Base-by-base conservation (phyloP, 140 eudicot species). In the Anethum foeniculum region DNA sequence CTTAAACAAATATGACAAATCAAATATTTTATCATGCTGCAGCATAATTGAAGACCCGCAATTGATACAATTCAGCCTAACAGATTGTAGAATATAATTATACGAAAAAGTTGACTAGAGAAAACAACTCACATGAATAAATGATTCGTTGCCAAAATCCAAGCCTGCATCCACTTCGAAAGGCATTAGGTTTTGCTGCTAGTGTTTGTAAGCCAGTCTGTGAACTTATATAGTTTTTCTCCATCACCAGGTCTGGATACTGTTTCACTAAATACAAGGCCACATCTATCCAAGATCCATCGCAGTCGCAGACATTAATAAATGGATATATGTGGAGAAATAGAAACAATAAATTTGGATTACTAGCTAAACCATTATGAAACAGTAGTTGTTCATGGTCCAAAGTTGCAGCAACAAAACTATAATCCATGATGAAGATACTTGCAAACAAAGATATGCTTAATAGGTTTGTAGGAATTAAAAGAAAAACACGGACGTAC, bases 121-220 rank as follows among this genome's bases (percentile, higher is more conserved):
- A 9, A 11, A 39, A 73, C 16, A 5, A n/a, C 77, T 73, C 27
- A 73, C 77, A 23, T 9, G 77, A 73, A 43, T 73, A 73, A 23
- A 73, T 73, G 54, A 73, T 39, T 7, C 3, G 34, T 43, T 73
- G 77, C 77, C 77, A 73, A 18, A 41, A 73, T 41, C 77, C 52
- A 3, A 73, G 52, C 19, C 3, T 14, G 32, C 54, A 0, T 25
- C 54, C 54, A 41, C 77, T 73, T 43, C 1, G 56, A 43, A 41
- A 73, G 12, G 77, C 56, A 73, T 23, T n/a, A 19, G 77, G 47
- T 11, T 73, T 73, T 4, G 77, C 77, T 36, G 77, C 77, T 73
- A 73, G 47, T 41, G 54, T n/a, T 23, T 73, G 36, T 27, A 73
- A 73, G 7, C 52, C 38, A 10, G 77, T 43, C 36, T 41, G 36